Percentiles rank a stretch among this genome's conserved stretches.
Evolutionary conservation across 1,139 yeast genomes (phyloP).

Genomic region (Pneumocystis murina): DNA sequence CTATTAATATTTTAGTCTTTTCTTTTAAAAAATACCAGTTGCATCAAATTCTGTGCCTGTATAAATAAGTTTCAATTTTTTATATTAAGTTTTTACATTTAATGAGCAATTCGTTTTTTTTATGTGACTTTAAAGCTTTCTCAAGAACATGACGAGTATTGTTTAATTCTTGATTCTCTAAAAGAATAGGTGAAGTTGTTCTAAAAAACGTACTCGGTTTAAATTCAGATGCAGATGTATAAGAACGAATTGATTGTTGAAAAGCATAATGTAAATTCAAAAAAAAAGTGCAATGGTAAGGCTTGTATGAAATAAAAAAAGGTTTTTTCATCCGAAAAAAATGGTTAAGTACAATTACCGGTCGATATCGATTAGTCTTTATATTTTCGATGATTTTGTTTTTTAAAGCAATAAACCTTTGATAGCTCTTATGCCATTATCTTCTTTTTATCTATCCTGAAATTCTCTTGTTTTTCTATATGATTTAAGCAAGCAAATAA

Average conservation of each 20-base stretch:
- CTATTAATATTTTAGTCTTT: slow-evolving; percentile 33
- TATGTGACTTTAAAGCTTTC: background rate
- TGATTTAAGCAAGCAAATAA: no score
- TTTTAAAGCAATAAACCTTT: no score
- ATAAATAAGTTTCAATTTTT: background rate
- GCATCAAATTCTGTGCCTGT: slow-evolving; percentile 1
- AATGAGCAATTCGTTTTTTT: background rate
- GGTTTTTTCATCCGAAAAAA: no score
- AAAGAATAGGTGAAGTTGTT: background rate
- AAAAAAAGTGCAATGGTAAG: no score
- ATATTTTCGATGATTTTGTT: no score
- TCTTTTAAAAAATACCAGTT: background rate
- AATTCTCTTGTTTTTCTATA: no score
- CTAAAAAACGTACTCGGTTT: background rate
- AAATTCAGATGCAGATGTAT: background rate
- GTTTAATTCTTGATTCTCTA: background rate
- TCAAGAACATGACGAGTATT: background rate
- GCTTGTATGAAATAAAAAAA: no score
- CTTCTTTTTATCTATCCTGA: no score
- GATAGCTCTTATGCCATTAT: no score
- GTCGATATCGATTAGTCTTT: no score
- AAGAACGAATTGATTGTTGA: background rate
- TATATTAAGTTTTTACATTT: background rate
- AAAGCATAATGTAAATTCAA: no score
- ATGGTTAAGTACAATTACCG: no score